Conservation (phyloP, 2,329 filamentous ascomycete genomes). For the Ceratocystis lukuohia region DNA sequence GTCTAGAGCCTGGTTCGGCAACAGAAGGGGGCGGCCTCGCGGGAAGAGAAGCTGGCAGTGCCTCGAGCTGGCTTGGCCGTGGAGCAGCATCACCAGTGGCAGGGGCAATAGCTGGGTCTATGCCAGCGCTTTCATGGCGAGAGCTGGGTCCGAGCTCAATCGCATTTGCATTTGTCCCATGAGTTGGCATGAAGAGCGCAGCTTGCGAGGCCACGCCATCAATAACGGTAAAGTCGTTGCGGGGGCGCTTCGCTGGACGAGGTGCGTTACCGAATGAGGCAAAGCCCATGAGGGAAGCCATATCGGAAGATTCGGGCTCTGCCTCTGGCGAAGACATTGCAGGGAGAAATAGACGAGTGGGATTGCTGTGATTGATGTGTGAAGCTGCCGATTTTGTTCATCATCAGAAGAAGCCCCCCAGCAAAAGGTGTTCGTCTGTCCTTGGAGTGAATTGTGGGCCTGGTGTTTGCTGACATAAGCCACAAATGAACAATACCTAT, state of each 20-base stretch:
- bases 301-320: slow-evolving; percentile 39
- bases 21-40: not conserved
- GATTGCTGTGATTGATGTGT: not conserved
- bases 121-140: not conserved
- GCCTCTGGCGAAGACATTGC: slow-evolving; percentile 24
- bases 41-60: not conserved
- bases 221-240: slow-evolving; percentile 14
- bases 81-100: not conserved
- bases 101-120: not conserved
- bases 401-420: too few species aligned
- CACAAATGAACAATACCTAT: too few species aligned
- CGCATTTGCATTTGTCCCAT: not conserved
- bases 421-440: too few species aligned
- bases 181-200: not conserved
- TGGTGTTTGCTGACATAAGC: slow-evolving; percentile 17
- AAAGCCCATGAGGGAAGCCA: slow-evolving; percentile 61
- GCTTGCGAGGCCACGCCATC: not conserved
- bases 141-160: not conserved
- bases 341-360: not conserved
- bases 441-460: slow-evolving; percentile 7
- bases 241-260: slow-evolving; percentile 50
- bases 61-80: not conserved
- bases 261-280: slow-evolving; percentile 48
- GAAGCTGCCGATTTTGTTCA: too few species aligned
- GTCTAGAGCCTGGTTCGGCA: not conserved